Base-by-base conservation (phyloP, 148 eudicot species). In the Dysphania ambrosioides region DNA sequence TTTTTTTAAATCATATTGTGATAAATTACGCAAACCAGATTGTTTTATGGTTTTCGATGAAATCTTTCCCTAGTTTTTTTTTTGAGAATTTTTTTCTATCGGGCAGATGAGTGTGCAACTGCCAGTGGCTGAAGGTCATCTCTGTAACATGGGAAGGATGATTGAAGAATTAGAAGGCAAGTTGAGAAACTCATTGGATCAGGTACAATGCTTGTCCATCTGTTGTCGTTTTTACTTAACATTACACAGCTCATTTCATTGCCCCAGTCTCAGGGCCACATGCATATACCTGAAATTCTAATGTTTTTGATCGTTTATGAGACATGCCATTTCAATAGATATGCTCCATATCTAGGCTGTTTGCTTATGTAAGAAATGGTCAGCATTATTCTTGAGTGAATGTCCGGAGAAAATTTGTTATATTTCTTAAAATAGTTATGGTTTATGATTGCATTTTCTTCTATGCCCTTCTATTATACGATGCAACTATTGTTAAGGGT, bases 71-170 rank as follows among this genome's bases (percentile, higher is more conserved):
- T 26, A 29, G 8, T 35, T 55, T 34, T 31, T 58, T 31, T 40
- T 59, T 7, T 70, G 63, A 30, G 32, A 8, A 53, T 74, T 18
- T 40, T 30, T 44, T 36, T 34, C 4, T 61, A 16, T 18, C 41
- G 47, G 24, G 27, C 81, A 95, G 98, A 95, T 95, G 98, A 95
- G 71, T 81, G 87, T 89, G 93, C 84, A 95, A 68, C 89, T 92
- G 74, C 81, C 91, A 15, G 87, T 92, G 30, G 88, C 89, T 47
- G 98, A 95, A 72, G 97, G 96, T 72, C 98, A 95, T 79, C 88
- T 95, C 40, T 90, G 93, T 78, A 95, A 92, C 86, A 95, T 95
- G 98, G 98, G 98, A 86, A 92, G 73, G 82, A 95, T 95, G 98
- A 92, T 95, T 27, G 98, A 95, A 83, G 98, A 95, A 76, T 76